Percentiles rank a stretch among this genome's conserved stretches.
These are phyloP conservation scores for Orbilia quercus DNA, from an alignment of 2,329 filamentous ascomycete species.

Conservation along the genomic window DNA sequence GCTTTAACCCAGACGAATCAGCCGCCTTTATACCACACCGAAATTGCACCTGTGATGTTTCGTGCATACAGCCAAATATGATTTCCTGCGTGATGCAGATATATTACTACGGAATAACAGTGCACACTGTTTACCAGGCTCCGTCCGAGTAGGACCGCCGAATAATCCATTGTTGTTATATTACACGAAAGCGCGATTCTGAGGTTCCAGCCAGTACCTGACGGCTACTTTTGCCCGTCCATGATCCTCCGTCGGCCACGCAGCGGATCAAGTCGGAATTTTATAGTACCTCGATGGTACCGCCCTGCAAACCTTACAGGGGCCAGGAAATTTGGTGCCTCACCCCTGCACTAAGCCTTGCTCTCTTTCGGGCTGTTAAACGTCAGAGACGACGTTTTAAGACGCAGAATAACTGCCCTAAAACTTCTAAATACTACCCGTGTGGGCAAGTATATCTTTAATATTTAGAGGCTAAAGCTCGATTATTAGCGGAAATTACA, in stretches of 20 bases:
- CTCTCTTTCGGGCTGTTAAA: constrained; percentile 39
- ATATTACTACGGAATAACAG: constrained; percentile 24
- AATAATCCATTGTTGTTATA: constrained; percentile 52
- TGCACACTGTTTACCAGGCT: no score
- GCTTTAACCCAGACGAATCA: constrained; percentile 16
- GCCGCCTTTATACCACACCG: constrained; percentile 24
- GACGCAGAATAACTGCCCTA: constrained; percentile 31
- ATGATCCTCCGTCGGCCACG: constrained; percentile 27
- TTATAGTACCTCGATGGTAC: constrained; percentile 49
- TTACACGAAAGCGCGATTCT: constrained; percentile 30
- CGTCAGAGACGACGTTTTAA: constrained; percentile 36
- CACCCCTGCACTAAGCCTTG: constrained; percentile 38
- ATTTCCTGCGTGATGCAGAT: neutral
- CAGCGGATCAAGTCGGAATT: constrained; percentile 38
- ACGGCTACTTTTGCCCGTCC: constrained; percentile 46
- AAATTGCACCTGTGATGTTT: constrained; percentile 29
- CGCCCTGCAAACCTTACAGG: constrained; percentile 35
- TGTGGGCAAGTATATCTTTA: constrained; percentile 42
- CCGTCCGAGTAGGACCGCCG: constrained; percentile 38
- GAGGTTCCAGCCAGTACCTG: constrained; percentile 31
- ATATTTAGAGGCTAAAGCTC: constrained; percentile 33
- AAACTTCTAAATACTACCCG: constrained; percentile 13
- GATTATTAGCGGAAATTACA: constrained; percentile 56
- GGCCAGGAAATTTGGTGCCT: constrained; percentile 36
- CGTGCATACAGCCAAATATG: constrained; percentile 38